phyloP scores from a whole-genome alignment of 192 early-diverging fungal species.

The Chytriomyces confervae region DNA sequence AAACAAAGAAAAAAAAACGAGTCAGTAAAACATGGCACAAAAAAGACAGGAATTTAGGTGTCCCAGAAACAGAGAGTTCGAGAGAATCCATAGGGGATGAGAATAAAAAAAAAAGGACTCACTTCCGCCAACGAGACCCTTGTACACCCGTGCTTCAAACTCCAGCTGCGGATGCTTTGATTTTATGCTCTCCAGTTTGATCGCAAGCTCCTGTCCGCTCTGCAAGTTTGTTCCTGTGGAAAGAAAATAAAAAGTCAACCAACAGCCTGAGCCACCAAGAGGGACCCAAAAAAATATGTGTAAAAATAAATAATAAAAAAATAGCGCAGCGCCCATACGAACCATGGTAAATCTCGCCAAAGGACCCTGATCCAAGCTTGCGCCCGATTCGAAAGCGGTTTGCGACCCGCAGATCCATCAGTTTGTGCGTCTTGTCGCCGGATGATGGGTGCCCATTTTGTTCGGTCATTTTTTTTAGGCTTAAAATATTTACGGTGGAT shows the following conservation, averaged over 20 bases:
- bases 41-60: too few species aligned
- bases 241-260: too few species aligned
- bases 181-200: constrained; percentile 95
- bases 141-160: constrained; percentile 97
- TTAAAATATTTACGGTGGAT: too few species aligned
- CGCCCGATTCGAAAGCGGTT: constrained; percentile 93
- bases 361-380: constrained; percentile 96
- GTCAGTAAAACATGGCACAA: too few species aligned
- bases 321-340: constrained; percentile 17
- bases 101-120: not conserved
- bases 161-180: constrained; percentile 97
- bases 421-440: constrained; percentile 20
- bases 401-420: constrained; percentile 73
- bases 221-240: constrained; percentile 66
- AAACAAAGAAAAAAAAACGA: not conserved
- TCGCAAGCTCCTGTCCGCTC: constrained; percentile 94
- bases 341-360: constrained; percentile 98
- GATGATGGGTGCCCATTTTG: not conserved
- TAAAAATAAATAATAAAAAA: too few species aligned
- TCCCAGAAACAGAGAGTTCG: too few species aligned
- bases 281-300: constrained; percentile 58
- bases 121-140: constrained; percentile 87
- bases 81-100: too few species aligned
- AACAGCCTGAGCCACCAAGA: constrained; percentile 58
- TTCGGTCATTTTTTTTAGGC: too few species aligned